Evolutionary conservation across 352 stramenopile genomes (phyloP).

Genomic region (Pythium pyrilobum): DNA sequence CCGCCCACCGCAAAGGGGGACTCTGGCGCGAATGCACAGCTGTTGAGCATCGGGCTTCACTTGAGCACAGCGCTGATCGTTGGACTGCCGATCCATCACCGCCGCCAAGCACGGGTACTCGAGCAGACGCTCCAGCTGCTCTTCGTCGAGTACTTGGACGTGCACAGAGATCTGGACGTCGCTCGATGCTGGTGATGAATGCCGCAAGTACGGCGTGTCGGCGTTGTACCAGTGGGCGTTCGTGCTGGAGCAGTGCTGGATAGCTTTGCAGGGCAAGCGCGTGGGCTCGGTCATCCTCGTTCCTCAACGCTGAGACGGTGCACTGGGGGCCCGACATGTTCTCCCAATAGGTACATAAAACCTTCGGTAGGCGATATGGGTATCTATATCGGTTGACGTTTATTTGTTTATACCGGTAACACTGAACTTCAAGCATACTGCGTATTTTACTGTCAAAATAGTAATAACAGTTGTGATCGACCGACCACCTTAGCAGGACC

Average conservation of each 20-base stretch:
- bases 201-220: conserved; percentile 21
- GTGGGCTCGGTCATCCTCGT: conserved; percentile 16
- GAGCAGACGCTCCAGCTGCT: conserved; percentile 17
- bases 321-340: conserved; percentile 8
- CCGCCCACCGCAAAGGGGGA: conserved; percentile 17
- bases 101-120: conserved; percentile 10
- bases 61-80: neutral
- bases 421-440: no score
- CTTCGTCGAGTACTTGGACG: conserved; percentile 15
- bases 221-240: conserved; percentile 28
- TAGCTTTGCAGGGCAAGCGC: conserved; percentile 30
- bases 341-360: neutral
- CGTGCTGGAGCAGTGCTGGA: conserved; percentile 29
- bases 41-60: neutral
- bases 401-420: no score
- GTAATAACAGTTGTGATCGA: no score
- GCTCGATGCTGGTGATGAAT: conserved; percentile 25
- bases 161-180: conserved; percentile 2
- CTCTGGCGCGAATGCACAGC: neutral
- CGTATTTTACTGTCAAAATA: no score
- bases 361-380: no score
- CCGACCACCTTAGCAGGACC: no score
- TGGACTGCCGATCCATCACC: neutral
- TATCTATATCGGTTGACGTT: no score
- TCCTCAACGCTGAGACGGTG: neutral